Evolutionary conservation across 257 asterid genomes (phyloP), one percentile per base, ranked within the genome.

Genomic region (Ballota nigra): DNA sequence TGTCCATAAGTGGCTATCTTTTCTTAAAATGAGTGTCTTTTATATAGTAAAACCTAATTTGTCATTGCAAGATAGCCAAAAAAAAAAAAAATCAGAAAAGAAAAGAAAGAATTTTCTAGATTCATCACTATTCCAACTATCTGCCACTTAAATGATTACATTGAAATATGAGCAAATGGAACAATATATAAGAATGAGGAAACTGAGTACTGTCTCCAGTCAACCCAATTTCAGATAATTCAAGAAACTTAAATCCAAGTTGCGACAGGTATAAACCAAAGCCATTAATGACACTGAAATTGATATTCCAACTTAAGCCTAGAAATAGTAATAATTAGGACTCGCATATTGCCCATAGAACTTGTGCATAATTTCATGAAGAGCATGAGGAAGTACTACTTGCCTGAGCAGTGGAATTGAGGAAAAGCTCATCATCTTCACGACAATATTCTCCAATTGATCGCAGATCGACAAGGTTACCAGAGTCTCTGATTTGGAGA

Each of bases 341-440:
- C 2, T 33, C 18, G 56, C 49, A 81, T n/a, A 55, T 10, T 34
- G 40, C 6, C 55, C 33, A 61, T 15, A 75, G 0, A 58, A 69
- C 24, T 23, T 65, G 59, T 67, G 26, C 63, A 63, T 6, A 62
- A 59, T 75, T 58, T 63, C 53, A 52, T 57, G 15, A 72, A 72
- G 76, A 76, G 58, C 69, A 56, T 56, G 78, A 79, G 76, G 55
- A 69, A 75, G 74, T 61, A 66, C 68, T 79, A 85, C 93, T 84
- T 92, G 93, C 98, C 98, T 95, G 96, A 76, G 85, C 70, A 83
- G 74, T 86, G 71, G 96, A 92, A 81, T 78, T 84, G 71, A 89
- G 92, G 78, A 92, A 95, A 64, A 95, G 96, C 79, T 92, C 99
- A 79, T 95, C 99, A 75, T 95, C 98, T 83, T 95, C 99, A 63